Conservation (phyloP, 2,329 filamentous ascomycete genomes). For the Sphaerulina vaccinii region DNA sequence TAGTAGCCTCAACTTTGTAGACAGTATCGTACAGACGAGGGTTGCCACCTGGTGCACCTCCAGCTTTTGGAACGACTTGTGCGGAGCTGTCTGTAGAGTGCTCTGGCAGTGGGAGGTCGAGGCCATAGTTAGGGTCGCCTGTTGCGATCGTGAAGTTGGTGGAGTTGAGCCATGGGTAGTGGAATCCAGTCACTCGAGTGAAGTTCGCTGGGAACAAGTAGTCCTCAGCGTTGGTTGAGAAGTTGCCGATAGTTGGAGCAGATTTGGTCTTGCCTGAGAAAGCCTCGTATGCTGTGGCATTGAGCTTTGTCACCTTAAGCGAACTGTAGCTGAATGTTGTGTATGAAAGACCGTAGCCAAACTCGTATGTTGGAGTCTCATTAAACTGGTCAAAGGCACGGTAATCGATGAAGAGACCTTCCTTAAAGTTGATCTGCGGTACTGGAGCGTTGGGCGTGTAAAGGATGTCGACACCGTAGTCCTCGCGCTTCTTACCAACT, state of each 20-base stretch:
- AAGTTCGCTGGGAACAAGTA: conserved; percentile 62
- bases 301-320: conserved; percentile 43
- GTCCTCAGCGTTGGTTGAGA: conserved; percentile 54
- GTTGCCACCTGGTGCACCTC: conserved; percentile 62
- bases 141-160: conserved; percentile 58
- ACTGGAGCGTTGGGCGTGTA: conserved; percentile 42
- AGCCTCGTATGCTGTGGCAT: conserved; percentile 55
- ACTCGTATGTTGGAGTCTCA: conserved; percentile 52
- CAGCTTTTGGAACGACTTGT: conserved; percentile 60
- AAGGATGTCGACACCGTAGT: conserved; percentile 34
- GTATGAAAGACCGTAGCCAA: conserved; percentile 59
- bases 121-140: conserved; percentile 59
- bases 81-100: conserved; percentile 55
- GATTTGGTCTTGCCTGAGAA: conserved; percentile 59
- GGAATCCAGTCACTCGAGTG: conserved; percentile 53
- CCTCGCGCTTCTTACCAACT: conserved; percentile 32
- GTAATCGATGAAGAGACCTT: conserved; percentile 78
- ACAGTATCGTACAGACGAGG: conserved; percentile 64
- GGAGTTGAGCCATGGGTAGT: conserved; percentile 69
- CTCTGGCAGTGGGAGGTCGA: conserved; percentile 60
- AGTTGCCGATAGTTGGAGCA: conserved; percentile 64
- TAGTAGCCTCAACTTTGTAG: conserved; percentile 63
- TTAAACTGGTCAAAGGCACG: conserved; percentile 48
- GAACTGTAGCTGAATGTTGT: conserved; percentile 73
- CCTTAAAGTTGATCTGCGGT: conserved; percentile 40